Evolutionary conservation across 495 filamentous ascomycete species (phyloP).

Genomic region (Penicillium riverlandense): DNA sequence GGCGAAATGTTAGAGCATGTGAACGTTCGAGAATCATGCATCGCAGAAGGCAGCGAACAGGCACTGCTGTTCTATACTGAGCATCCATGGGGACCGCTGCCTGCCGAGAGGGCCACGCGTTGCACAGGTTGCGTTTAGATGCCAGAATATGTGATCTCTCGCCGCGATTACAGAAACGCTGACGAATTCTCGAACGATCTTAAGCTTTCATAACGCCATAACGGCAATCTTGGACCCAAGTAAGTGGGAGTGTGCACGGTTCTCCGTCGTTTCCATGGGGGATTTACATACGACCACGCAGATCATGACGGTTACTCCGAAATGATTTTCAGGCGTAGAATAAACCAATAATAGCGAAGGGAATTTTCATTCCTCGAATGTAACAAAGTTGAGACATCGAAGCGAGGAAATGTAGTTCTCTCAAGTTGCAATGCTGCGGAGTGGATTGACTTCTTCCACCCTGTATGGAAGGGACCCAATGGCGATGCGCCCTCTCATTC

Average conservation of each 20-base stretch:
- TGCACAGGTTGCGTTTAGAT: constrained; percentile 2
- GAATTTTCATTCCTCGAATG: constrained; percentile 5
- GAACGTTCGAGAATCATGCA: neutral
- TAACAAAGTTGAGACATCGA: neutral
- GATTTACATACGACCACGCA: neutral
- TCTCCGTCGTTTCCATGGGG: no score
- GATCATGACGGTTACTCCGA: neutral
- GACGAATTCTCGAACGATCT: no score
- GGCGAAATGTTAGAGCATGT: neutral
- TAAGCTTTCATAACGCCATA: no score
- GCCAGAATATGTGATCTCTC: neutral
- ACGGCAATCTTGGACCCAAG: no score
- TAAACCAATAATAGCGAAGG: no score
- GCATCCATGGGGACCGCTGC: no score
- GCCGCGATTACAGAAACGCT: no score
- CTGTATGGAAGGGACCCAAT: constrained; percentile 1
- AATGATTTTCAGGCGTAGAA: no score
- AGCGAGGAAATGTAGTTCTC: neutral
- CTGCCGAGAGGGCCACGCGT: constrained; percentile 4
- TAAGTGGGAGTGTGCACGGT: no score
- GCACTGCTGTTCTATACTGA: neutral
- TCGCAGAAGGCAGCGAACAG: neutral
- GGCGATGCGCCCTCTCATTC: no score
- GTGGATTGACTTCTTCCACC: constrained; percentile 12
- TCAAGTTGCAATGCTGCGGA: neutral